These are phyloP conservation scores for Thelephora ganbajun DNA, from an alignment of 768 basidiomycete species.

Conservation along the genomic window DNA sequence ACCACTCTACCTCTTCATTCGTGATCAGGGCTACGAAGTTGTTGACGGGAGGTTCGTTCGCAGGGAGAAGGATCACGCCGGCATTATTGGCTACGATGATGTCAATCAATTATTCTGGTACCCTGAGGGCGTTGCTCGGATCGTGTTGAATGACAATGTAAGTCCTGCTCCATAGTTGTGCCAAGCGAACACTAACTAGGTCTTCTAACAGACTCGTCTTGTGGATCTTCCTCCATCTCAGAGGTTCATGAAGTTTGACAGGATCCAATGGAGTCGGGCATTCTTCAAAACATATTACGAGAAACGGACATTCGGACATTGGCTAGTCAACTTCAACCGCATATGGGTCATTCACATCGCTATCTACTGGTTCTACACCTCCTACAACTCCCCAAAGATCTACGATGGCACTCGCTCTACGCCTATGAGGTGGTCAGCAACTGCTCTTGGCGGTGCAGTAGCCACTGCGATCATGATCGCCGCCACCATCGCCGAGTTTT, in stretches of 20 bases:
- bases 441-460: slow-evolving; percentile 88
- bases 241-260: slow-evolving; percentile 93
- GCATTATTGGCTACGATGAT: slow-evolving; percentile 97
- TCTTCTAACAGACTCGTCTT: slow-evolving; percentile 51
- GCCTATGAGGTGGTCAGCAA: slow-evolving; percentile 87
- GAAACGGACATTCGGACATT: slow-evolving; percentile 90
- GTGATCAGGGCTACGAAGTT: slow-evolving; percentile 96
- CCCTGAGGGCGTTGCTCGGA: slow-evolving; percentile 92
- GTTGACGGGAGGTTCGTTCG: slow-evolving; percentile 90
- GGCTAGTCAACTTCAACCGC: slow-evolving; percentile 98
- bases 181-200: neutral
- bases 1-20: slow-evolving; percentile 89
- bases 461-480: slow-evolving; percentile 94
- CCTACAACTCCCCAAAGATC: slow-evolving; percentile 82
- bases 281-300: slow-evolving; percentile 99
- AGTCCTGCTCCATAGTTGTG: neutral
- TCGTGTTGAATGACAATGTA: slow-evolving; percentile 81
- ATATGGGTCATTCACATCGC: slow-evolving; percentile 98
- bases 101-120: slow-evolving; percentile 99
- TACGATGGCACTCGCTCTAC: slow-evolving; percentile 53
- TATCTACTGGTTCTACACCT: slow-evolving; percentile 91
- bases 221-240: slow-evolving; percentile 85
- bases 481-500: slow-evolving; percentile 90
- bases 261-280: slow-evolving; percentile 89
- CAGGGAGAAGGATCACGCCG: slow-evolving; percentile 83